These are phyloP conservation scores for Colletotrichum lupini DNA, from an alignment of 2,329 filamentous ascomycete genomes.

Conservation along the genomic window DNA sequence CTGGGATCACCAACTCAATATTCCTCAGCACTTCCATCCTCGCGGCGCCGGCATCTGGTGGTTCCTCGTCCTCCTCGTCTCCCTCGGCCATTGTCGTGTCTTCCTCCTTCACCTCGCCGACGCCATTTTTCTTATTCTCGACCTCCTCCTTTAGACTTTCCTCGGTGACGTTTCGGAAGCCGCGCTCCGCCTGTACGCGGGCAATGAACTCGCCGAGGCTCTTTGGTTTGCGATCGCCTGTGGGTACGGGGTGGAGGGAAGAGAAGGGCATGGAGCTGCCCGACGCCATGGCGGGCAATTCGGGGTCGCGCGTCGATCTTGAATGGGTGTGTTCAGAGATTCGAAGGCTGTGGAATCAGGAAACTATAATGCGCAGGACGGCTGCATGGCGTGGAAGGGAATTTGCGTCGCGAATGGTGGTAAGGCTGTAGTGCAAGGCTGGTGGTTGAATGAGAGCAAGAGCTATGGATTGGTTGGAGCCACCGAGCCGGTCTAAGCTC, in stretches of 20 bases:
- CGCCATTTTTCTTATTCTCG: constrained; percentile 58
- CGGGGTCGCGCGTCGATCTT: neutral
- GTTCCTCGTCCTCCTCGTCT: constrained; percentile 50
- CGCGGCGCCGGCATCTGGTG: constrained; percentile 58
- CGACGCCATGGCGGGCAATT: constrained; percentile 36
- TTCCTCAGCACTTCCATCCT: constrained; percentile 67
- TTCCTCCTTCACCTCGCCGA: constrained; percentile 56
- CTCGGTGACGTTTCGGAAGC: constrained; percentile 85
- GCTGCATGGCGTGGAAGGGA: neutral
- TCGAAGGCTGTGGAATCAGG: neutral
- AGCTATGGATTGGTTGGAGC: constrained; percentile 28
- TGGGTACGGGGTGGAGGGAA: constrained; percentile 73
- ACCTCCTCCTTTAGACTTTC: constrained; percentile 78
- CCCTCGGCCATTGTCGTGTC: constrained; percentile 53
- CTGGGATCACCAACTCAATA: constrained; percentile 60
- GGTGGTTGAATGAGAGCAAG: constrained; percentile 2
- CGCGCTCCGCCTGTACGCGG: constrained; percentile 82
- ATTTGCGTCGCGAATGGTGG: neutral
- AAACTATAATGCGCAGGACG: neutral
- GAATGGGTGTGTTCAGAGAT: neutral
- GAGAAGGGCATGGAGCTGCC: constrained; percentile 50
- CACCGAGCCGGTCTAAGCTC: constrained; percentile 9
- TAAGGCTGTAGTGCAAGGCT: constrained; percentile 28
- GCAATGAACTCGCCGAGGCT: constrained; percentile 79
- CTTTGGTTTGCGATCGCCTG: constrained; percentile 66